Evolutionary conservation across 371 early-diverging fungal genomes (phyloP).

Genomic region (Capillidium heterosporum): DNA sequence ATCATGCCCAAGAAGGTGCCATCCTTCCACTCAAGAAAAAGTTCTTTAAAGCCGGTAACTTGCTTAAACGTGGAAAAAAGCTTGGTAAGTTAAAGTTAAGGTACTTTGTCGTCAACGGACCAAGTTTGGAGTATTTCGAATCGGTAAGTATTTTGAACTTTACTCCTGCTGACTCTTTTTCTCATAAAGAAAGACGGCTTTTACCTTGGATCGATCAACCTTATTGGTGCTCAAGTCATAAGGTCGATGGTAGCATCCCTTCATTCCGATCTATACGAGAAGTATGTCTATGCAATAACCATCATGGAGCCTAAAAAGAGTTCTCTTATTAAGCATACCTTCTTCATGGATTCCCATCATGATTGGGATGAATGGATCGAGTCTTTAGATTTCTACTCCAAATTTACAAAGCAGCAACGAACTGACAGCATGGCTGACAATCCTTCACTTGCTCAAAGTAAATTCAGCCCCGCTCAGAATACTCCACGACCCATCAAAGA

Average conservation of each 20-base stretch:
- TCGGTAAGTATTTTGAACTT: constrained; percentile 19
- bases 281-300: constrained; percentile 45
- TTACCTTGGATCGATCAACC: constrained; percentile 25
- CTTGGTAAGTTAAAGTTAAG: constrained; percentile 72
- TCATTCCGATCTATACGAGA: neutral
- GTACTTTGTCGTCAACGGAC: constrained; percentile 40
- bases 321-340: neutral
- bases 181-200: constrained; percentile 26
- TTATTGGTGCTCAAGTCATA: constrained; percentile 26
- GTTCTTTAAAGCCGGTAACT: neutral
- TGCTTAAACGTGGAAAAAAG: constrained; percentile 53
- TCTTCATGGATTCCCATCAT: neutral
- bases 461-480: neutral
- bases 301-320: constrained; percentile 45
- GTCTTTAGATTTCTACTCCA: neutral
- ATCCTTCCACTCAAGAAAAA: neutral
- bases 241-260: constrained; percentile 10
- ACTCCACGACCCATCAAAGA: neutral
- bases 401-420: neutral
- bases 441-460: neutral
- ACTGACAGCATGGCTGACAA: neutral
- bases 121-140: constrained; percentile 51
- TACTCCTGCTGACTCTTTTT: neutral
- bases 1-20: too few relatives aligned
- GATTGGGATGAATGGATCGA: constrained; percentile 1